A percentile compares a stretch with the other conserved stretches of the same genome.
phyloP scores from a whole-genome alignment of 1,284 basidiomycete species.

The Albatrellus sp. region DNA sequence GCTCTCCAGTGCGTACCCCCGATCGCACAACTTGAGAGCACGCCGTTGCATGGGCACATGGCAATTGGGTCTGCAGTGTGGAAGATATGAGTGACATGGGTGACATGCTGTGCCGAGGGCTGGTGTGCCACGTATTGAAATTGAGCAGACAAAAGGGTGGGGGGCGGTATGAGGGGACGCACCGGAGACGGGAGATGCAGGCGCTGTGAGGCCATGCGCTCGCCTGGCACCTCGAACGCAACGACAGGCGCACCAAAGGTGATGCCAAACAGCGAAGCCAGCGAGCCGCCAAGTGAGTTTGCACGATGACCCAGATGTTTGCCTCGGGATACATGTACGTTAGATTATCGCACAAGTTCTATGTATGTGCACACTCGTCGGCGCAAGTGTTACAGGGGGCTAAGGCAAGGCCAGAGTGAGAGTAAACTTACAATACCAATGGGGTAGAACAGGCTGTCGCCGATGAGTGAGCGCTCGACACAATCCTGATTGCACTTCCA shows the following conservation, averaged over 20 bases:
- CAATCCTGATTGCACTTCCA: slow-evolving; percentile 82
- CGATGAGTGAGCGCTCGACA: slow-evolving; percentile 65
- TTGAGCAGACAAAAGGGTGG: too few species aligned
- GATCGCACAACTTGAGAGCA: slow-evolving; percentile 59
- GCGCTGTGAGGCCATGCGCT: slow-evolving; percentile 72
- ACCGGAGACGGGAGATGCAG: slow-evolving; percentile 83
- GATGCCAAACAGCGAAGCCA: slow-evolving; percentile 77
- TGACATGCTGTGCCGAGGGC: slow-evolving; percentile 61
- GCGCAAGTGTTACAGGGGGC: not conserved
- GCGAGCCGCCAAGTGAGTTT: slow-evolving; percentile 79
- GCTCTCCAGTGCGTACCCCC: slow-evolving; percentile 75
- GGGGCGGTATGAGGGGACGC: slow-evolving; percentile 16
- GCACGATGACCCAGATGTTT: slow-evolving; percentile 89
- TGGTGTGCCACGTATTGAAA: slow-evolving; percentile 14
- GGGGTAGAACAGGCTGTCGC: slow-evolving; percentile 85
- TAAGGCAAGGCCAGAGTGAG: slow-evolving; percentile 1
- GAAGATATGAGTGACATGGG: slow-evolving; percentile 56
- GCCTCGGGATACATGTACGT: slow-evolving; percentile 89
- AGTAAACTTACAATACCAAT: slow-evolving; percentile 54
- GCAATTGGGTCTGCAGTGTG: slow-evolving; percentile 82
- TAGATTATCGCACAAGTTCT: slow-evolving; percentile 91
- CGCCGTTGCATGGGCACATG: slow-evolving; percentile 74
- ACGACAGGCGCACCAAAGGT: slow-evolving; percentile 92
- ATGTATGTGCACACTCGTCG: slow-evolving; percentile 1
- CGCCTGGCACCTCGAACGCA: slow-evolving; percentile 87